phyloP scores from a whole-genome alignment of 2,329 filamentous ascomycete species.

The Colletotrichum melonis region DNA sequence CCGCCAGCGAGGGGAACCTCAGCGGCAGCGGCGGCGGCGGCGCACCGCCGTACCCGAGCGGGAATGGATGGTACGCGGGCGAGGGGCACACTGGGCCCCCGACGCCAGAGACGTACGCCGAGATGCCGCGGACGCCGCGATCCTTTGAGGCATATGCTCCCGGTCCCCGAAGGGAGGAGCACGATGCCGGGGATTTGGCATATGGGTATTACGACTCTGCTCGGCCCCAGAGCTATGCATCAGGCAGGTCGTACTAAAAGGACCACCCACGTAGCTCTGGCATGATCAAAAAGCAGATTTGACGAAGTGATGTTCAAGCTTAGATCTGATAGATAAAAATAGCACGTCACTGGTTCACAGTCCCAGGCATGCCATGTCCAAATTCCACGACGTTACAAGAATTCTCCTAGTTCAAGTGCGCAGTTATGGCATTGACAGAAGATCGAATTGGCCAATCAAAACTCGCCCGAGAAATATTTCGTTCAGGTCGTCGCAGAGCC shows the following conservation, averaged over 20 bases:
- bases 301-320: not conserved
- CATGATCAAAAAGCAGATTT: not conserved
- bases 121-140: slow-evolving; percentile 21
- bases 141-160: slow-evolving; percentile 23
- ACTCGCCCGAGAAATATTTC: not conserved
- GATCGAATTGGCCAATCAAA: too few relatives aligned
- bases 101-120: slow-evolving; percentile 6
- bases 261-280: not conserved
- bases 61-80: slow-evolving; percentile 17
- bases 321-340: not conserved
- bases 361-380: slow-evolving; percentile 9
- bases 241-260: slow-evolving; percentile 26
- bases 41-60: slow-evolving; percentile 1
- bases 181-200: not conserved
- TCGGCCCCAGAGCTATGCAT: slow-evolving; percentile 24
- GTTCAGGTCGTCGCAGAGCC: too few relatives aligned
- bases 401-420: not conserved
- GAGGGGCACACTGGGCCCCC: slow-evolving; percentile 12
- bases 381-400: not conserved
- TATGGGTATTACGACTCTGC: slow-evolving; percentile 20
- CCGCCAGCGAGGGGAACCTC: slow-evolving; percentile 23
- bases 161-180: slow-evolving; percentile 12
- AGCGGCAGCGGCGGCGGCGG: not conserved
- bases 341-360: not conserved
- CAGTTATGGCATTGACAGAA: not conserved